Conservation (phyloP, 2,329 filamentous ascomycete genomes). For the Cercospora janseana region DNA sequence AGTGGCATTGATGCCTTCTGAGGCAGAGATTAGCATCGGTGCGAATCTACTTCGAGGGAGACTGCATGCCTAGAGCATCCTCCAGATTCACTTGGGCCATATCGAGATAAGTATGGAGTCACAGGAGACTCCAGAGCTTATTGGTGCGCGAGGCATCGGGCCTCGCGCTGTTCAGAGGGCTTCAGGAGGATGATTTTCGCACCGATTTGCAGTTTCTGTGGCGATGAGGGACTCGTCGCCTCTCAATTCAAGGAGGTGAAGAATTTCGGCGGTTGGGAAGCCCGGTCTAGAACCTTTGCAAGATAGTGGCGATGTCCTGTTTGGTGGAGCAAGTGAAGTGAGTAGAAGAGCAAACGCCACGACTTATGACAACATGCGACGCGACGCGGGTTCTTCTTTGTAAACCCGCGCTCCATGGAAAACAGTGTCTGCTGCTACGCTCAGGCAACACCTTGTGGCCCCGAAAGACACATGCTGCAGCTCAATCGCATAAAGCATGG, state of each 20-base stretch:
- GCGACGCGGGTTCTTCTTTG: too few relatives aligned
- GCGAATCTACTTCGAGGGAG: neutral
- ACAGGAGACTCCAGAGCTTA: constrained; percentile 4
- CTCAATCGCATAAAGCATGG: constrained; percentile 9
- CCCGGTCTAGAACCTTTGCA: too few relatives aligned
- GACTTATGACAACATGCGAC: too few relatives aligned
- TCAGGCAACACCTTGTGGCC: too few relatives aligned
- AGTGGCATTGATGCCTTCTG: constrained; percentile 43
- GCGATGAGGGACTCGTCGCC: neutral
- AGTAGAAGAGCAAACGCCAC: too few relatives aligned
- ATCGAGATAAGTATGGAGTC: neutral
- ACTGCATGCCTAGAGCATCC: constrained; percentile 12
- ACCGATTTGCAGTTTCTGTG: neutral
- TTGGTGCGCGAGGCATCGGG: constrained; percentile 9
- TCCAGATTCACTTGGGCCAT: constrained; percentile 21
- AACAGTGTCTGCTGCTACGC: neutral
- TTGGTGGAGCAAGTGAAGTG: too few relatives aligned
- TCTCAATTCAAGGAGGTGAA: neutral
- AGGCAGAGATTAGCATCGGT: neutral
- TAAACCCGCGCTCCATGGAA: too few relatives aligned
- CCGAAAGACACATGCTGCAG: neutral
- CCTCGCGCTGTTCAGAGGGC: neutral
- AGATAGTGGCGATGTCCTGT: too few relatives aligned
- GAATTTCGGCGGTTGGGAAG: too few relatives aligned
- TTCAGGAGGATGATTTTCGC: neutral